Evolutionary conservation across 2,329 filamentous ascomycete genomes (phyloP).

Genomic region (Sphaerulina musiva): DNA sequence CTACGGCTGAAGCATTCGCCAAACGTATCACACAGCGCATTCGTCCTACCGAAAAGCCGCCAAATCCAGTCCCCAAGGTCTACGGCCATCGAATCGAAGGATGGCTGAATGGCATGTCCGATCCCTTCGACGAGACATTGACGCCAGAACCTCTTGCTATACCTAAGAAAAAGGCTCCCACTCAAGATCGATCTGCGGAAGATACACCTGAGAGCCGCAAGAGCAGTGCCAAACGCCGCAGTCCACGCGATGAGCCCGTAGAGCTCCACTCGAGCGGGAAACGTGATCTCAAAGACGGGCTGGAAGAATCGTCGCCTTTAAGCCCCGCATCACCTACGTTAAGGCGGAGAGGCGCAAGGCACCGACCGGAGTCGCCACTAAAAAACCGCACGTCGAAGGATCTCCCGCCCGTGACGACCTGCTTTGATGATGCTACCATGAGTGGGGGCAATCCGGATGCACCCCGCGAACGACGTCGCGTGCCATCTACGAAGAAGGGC

Average conservation of each 20-base stretch:
- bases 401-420: slow-evolving; percentile 4
- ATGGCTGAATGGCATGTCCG: slow-evolving; percentile 47
- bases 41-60: slow-evolving; percentile 16
- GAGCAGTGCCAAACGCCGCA: slow-evolving; percentile 20
- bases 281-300: slow-evolving; percentile 6
- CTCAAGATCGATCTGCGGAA: slow-evolving; percentile 9
- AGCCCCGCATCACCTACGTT: slow-evolving; percentile 27
- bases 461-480: slow-evolving; percentile 9
- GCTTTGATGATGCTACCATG: slow-evolving; percentile 15
- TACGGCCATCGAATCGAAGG: slow-evolving; percentile 52
- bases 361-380: slow-evolving; percentile 38
- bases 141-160: slow-evolving; percentile 29
- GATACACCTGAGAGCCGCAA: slow-evolving; percentile 12
- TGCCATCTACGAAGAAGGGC: slow-evolving; percentile 11
- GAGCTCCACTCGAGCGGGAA: slow-evolving; percentile 12
- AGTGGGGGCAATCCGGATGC: slow-evolving; percentile 16
- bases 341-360: slow-evolving; percentile 33
- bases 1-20: slow-evolving; percentile 20
- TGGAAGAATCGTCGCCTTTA: neutral
- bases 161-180: slow-evolving; percentile 20
- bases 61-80: slow-evolving; percentile 35
- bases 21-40: slow-evolving; percentile 21
- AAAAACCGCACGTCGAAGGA: slow-evolving; percentile 30
- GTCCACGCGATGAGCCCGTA: slow-evolving; percentile 20
- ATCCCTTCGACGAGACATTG: slow-evolving; percentile 35